phyloP scores from a whole-genome alignment of 2,329 filamentous ascomycete species.

The Blastomyces parvus region DNA sequence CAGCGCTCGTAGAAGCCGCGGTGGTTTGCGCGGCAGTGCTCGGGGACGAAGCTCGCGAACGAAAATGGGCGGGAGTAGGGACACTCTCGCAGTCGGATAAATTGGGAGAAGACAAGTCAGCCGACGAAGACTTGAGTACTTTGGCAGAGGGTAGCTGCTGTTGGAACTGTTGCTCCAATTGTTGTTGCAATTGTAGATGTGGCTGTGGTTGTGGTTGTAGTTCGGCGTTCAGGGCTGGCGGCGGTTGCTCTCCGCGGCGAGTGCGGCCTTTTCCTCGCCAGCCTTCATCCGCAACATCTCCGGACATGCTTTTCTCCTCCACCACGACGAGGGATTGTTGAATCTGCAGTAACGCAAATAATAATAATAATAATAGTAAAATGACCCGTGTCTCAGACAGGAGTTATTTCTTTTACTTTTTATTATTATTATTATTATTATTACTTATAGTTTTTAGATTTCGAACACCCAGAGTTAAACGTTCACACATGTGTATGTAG shows the following conservation, averaged over 20 bases:
- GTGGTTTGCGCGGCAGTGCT: not conserved
- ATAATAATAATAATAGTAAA: not conserved
- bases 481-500: too few relatives aligned
- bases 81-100: constrained; percentile 13
- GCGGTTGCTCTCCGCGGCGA: not conserved
- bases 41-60: not conserved
- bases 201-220: not conserved
- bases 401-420: too few relatives aligned
- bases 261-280: constrained; percentile 1
- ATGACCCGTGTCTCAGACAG: not conserved
- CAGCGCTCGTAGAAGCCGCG: not conserved
- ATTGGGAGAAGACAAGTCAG: constrained; percentile 4
- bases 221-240: not conserved
- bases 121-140: not conserved
- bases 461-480: not conserved
- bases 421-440: too few relatives aligned
- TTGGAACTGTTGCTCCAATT: not conserved
- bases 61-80: constrained; percentile 12
- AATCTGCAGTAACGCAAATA: not conserved
- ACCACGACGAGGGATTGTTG: not conserved
- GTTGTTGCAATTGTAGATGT: not conserved
- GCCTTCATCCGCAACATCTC: constrained; percentile 1
- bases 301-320: not conserved
- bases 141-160: not conserved
- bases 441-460: not conserved